phyloP scores from a whole-genome alignment of 805 yeast species.

The Yamadazyma ubonensis region DNA sequence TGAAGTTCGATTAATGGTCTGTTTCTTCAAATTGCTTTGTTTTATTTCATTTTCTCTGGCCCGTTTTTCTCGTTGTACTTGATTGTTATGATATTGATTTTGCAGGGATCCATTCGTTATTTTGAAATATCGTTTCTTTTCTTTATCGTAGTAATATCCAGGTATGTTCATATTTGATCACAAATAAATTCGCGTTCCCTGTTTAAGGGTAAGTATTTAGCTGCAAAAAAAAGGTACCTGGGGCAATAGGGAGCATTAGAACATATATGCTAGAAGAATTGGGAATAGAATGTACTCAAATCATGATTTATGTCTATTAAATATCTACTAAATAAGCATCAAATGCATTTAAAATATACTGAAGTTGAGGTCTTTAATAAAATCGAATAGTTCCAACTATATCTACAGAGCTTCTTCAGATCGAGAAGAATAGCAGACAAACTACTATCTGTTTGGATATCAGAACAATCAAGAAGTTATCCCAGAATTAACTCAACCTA shows the following conservation, averaged over 20 bases:
- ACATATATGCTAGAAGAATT: not conserved
- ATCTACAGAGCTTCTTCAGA: too few species aligned
- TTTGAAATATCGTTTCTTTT: constrained; percentile 29
- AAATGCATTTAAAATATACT: too few species aligned
- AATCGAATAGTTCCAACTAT: too few species aligned
- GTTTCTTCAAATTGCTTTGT: constrained; percentile 1
- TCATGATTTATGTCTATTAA: too few species aligned
- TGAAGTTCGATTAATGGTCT: constrained; percentile 6
- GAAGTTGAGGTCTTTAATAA: too few species aligned
- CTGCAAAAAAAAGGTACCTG: constrained; percentile 2
- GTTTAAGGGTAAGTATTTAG: constrained; percentile 1
- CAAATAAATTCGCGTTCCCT: constrained; percentile 6
- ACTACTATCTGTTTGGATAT: too few species aligned
- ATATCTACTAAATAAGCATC: too few species aligned
- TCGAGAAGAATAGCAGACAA: too few species aligned
- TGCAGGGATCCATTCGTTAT: constrained; percentile 29
- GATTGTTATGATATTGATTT: constrained; percentile 28
- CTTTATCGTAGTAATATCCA: constrained; percentile 32
- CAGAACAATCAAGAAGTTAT: too few species aligned
- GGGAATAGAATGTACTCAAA: too few species aligned
- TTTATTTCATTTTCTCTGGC: constrained; percentile 11
- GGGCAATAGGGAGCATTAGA: not conserved
- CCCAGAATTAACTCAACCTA: too few species aligned
- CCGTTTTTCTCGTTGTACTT: constrained; percentile 24
- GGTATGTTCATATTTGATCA: constrained; percentile 24